Evolutionary conservation across 495 filamentous ascomycete genomes (phyloP), one percentile per base, ranked within the genome.

Genomic region (Rhypophila decipiens): DNA sequence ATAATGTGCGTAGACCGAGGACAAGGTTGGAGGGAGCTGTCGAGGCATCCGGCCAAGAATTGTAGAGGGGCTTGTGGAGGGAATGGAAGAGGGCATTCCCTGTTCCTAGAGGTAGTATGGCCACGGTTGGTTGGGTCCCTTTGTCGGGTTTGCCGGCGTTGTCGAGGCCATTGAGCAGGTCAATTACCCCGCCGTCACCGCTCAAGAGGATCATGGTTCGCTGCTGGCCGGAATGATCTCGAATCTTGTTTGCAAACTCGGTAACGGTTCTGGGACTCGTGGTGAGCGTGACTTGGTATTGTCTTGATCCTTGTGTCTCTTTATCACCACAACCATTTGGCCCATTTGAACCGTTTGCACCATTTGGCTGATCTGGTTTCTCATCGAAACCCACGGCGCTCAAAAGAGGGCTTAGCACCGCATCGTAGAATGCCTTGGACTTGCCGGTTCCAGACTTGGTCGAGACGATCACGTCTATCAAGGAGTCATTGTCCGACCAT

Each of bases 71-170:
- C 27, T 65, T 69, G 59, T 79, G 75, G 5, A 72, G 49, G 2
- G 88, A 94, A 58, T 82, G 76, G 31, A 88, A 87, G 50, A 95
- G 77, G 2, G 90, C 91, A 65, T 96, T 97, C 20, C 86, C 91
- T 2, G 91, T 95, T 2, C 91, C 91, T 15, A 90, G 74, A 1
- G 88, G 84, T 4, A 95, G 64, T 21, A 93, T 59, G 7, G 72
- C 73, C 48, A 96, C 68, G 2, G 68, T 71, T 0, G 87, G 86
- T 1, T 55, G 57, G n/a, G 49, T 22, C 33, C 42, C 24, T 21
- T 17, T 13, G 13, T 10, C n/a, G n/a, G n/a, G n/a, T n/a, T n/a
- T 42, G 20, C 12, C 4, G 15, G 34, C 24, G 33, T 45, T 43
- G 39, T 57, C 59, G 10, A 57, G 47, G n/a, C 64, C 65, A 58